Evolutionary conservation across 148 eudicot species (phyloP).

Genomic region (Cornus suecica): DNA sequence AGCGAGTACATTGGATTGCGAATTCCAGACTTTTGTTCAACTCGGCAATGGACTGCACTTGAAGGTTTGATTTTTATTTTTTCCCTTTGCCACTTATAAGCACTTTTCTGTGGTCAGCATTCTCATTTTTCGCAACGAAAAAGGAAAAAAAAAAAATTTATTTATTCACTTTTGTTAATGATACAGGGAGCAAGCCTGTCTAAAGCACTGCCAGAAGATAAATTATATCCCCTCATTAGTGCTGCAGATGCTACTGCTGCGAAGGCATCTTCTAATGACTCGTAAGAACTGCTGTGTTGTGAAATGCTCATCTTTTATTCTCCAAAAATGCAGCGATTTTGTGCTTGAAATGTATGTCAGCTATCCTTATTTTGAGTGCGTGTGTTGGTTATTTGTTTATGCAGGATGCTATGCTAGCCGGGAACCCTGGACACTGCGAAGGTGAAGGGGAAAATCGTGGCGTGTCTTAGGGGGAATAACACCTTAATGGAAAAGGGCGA

Average conservation of each 20-base stretch:
- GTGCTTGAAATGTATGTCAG: not conserved
- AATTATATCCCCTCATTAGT: constrained; percentile 35
- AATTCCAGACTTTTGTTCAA: constrained; percentile 33
- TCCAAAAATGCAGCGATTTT: not conserved
- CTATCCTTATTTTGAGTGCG: no score
- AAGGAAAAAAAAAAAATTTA: no score
- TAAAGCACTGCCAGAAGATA: constrained; percentile 27
- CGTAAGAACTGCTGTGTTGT: no score
- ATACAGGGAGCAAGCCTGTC: constrained; percentile 49
- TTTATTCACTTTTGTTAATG: not conserved
- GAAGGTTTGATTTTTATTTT: constrained; percentile 26
- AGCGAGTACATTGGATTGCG: constrained; percentile 61
- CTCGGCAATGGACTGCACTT: constrained; percentile 33
- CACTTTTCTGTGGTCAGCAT: not conserved
- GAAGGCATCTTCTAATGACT: constrained; percentile 34
- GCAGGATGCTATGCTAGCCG: constrained; percentile 37
- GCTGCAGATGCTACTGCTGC: constrained; percentile 38
- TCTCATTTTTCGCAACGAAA: no score
- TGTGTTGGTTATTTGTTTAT: no score
- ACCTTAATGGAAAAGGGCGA: constrained; percentile 43
- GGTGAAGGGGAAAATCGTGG: constrained; percentile 68
- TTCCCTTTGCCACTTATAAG: no score
- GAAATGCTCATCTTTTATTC: not conserved
- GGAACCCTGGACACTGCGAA: constrained; percentile 51
- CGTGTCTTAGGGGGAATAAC: constrained; percentile 49